Conservation (phyloP, 257 asterid species). For the Leptodermis oblonga region DNA sequence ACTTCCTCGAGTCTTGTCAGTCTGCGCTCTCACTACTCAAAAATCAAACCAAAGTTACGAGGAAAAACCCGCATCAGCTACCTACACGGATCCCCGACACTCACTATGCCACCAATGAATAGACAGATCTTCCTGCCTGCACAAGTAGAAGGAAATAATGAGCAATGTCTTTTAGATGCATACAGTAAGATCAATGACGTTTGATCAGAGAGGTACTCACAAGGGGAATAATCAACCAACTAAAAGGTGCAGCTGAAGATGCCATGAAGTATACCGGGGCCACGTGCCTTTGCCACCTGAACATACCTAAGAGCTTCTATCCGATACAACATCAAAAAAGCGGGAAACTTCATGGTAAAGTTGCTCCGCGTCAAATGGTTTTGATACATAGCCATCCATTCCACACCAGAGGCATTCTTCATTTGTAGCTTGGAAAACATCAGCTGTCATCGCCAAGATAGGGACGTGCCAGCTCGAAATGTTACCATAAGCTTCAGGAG, state of each 20-base stretch:
- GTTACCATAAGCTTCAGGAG: conserved; percentile 33
- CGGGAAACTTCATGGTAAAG: conserved; percentile 87
- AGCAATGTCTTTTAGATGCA: neutral
- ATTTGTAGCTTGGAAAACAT: conserved; percentile 83
- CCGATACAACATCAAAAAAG: conserved; percentile 38
- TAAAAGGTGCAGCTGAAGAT: conserved; percentile 10
- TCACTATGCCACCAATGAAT: conserved; percentile 1
- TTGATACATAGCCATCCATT: conserved; percentile 94
- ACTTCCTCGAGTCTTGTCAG: conserved; percentile 18
- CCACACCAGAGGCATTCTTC: conserved; percentile 56
- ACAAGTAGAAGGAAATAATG: neutral
- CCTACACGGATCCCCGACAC: conserved; percentile 4
- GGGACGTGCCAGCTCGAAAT: conserved; percentile 76
- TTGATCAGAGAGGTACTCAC: conserved; percentile 15
- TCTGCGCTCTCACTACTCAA: conserved; percentile 1
- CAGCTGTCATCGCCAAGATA: conserved; percentile 96
- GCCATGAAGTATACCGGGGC: conserved; percentile 1
- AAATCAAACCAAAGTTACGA: neutral
- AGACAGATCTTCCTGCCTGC: conserved; percentile 12
- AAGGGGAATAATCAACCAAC: neutral
- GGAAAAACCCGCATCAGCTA: conserved; percentile 2
- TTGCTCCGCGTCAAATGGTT: conserved; percentile 94
- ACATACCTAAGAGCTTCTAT: conserved; percentile 27
- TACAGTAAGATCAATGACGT: neutral
- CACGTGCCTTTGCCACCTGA: conserved; percentile 16